phyloP scores from a whole-genome alignment of 371 early-diverging fungal species.

The Mucor lusitanicus region DNA sequence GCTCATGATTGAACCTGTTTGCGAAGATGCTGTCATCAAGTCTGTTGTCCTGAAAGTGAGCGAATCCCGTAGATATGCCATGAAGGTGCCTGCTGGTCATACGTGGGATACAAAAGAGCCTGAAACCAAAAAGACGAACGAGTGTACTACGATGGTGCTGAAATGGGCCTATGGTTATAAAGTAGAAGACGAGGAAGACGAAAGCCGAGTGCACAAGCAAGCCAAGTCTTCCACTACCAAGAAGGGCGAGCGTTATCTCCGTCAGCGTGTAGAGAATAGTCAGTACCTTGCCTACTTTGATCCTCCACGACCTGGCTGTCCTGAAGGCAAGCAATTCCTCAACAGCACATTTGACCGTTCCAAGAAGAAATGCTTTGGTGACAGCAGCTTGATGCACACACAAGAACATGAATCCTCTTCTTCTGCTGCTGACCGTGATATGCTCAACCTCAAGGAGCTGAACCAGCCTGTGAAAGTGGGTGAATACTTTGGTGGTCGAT shows the following conservation, averaged over 20 bases:
- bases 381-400: not conserved
- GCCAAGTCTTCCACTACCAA: not conserved
- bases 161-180: constrained; percentile 46
- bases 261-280: not conserved
- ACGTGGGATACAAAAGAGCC: not conserved
- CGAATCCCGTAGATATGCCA: constrained; percentile 29
- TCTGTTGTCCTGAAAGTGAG: constrained; percentile 22
- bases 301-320: constrained; percentile 7
- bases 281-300: constrained; percentile 11
- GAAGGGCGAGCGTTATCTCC: constrained; percentile 1
- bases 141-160: constrained; percentile 25
- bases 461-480: constrained; percentile 34
- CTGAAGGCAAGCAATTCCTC: constrained; percentile 4
- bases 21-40: constrained; percentile 14
- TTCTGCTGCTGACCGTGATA: not conserved
- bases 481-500: constrained; percentile 41
- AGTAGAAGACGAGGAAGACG: constrained; percentile 13
- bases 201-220: not conserved
- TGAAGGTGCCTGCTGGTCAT: constrained; percentile 33
- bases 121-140: constrained; percentile 20
- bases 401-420: constrained; percentile 1
- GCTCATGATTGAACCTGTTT: constrained; percentile 34
- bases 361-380: not conserved
- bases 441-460: constrained; percentile 33
- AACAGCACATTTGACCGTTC: not conserved